phyloP scores from a whole-genome alignment of 2,329 filamentous ascomycete species.

The Sclerotinia sclerotiorum region DNA sequence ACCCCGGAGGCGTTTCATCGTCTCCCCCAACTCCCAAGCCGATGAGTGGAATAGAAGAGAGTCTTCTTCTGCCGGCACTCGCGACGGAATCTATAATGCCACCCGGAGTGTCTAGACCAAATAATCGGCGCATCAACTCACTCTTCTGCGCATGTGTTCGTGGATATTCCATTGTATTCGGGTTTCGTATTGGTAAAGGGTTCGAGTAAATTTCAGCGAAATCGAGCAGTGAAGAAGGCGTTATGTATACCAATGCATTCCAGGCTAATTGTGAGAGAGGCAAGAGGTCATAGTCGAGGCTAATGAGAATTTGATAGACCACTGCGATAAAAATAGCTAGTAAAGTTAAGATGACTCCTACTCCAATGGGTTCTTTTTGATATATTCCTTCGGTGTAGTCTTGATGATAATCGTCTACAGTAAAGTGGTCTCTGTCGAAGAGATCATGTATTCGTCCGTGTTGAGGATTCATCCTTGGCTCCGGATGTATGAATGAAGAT shows the following conservation, averaged over 20 bases:
- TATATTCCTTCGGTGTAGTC: constrained; percentile 35
- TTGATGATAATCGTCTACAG: constrained; percentile 38
- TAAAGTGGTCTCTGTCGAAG: constrained; percentile 36
- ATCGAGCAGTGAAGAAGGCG: constrained; percentile 58
- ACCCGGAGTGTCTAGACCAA: constrained; percentile 56
- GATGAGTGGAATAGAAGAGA: constrained; percentile 48
- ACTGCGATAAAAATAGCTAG: constrained; percentile 34
- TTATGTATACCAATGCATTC: constrained; percentile 58
- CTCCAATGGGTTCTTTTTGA: constrained; percentile 3
- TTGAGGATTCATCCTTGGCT: constrained; percentile 39
- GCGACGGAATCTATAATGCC: constrained; percentile 58
- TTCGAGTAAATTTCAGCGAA: constrained; percentile 48
- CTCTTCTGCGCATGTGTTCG: constrained; percentile 60
- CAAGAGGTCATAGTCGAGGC: constrained; percentile 42
- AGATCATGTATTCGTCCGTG: constrained; percentile 32
- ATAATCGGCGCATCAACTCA: constrained; percentile 61
- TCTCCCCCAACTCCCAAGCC: constrained; percentile 41
- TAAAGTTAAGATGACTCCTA: constrained; percentile 31
- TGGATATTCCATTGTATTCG: constrained; percentile 41
- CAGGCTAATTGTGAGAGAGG: constrained; percentile 54
- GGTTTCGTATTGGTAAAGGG: constrained; percentile 49
- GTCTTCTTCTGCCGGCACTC: constrained; percentile 56
- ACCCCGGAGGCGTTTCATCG: constrained; percentile 57
- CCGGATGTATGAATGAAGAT: constrained; percentile 33
- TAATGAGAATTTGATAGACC: constrained; percentile 37